phyloP scores from a whole-genome alignment of 768 basidiomycete species.

The Serendipita sp. region DNA sequence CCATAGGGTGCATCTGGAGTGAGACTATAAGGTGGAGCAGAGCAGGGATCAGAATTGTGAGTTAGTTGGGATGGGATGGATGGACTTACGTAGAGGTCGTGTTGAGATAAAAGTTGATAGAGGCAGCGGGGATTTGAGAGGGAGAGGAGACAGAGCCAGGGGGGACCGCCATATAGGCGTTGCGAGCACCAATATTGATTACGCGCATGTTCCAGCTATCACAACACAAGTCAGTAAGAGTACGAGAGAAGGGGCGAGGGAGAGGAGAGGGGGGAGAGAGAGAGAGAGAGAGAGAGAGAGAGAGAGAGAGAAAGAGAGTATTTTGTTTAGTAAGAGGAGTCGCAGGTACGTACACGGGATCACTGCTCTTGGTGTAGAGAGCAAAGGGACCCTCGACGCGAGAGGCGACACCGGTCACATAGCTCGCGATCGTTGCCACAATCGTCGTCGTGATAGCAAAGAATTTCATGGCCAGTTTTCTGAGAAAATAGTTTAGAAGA shows the following conservation, averaged over 20 bases:
- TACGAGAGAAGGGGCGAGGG: not conserved
- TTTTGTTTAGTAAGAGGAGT: no score
- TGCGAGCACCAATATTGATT: not conserved
- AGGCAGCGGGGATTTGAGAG: not conserved
- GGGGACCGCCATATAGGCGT: not conserved
- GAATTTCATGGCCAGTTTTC: no score
- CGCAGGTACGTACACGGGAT: not conserved
- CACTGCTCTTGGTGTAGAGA: not conserved
- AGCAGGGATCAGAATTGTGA: not conserved
- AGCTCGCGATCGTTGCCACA: no score
- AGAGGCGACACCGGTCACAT: not conserved
- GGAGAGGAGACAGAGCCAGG: not conserved
- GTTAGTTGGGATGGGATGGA: no score
- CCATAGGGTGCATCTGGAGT: slow-evolving; percentile 1
- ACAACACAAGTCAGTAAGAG: not conserved
- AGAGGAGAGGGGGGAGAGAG: no score
- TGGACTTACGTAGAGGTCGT: slow-evolving; percentile 1
- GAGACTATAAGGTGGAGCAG: not conserved
- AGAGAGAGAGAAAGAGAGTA: no score
- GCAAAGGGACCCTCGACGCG: slow-evolving; percentile 1
- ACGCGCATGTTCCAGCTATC: slow-evolving; percentile 2
- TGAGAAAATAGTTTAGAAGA: not conserved
- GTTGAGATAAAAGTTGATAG: slow-evolving; percentile 2
- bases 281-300: no score
- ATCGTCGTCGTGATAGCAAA: no score